A percentile compares a stretch with the other conserved stretches of the same genome.
Evolutionary conservation across 1,139 yeast genomes (phyloP).

Genomic region (Magnusiomyces suaveolens): DNA sequence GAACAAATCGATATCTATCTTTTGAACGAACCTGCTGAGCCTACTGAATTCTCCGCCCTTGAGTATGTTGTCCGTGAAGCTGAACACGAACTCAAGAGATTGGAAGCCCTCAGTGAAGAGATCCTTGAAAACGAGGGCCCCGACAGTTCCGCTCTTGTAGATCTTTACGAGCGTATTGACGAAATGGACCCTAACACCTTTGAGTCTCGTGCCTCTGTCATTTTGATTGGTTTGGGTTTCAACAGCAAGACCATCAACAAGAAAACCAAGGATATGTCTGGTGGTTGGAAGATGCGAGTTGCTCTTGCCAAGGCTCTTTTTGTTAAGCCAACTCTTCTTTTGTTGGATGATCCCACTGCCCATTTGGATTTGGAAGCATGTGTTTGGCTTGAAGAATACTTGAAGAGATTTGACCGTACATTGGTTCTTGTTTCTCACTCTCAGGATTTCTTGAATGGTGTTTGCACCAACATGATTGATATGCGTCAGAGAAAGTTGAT

Average conservation of each 20-base stretch:
- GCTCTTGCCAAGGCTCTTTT: conserved; percentile 78
- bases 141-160: conserved; percentile 77
- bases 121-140: conserved; percentile 88
- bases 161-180: conserved; percentile 89
- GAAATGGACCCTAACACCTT: conserved; percentile 93
- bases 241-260: conserved; percentile 71
- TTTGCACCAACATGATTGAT: conserved; percentile 94
- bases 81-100: conserved; percentile 77
- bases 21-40: conserved; percentile 94
- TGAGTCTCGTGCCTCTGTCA: conserved; percentile 92
- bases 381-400: conserved; percentile 98
- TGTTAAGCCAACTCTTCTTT: conserved; percentile 52
- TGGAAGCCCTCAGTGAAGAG: conserved; percentile 88
- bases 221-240: conserved; percentile 96
- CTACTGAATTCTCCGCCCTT: conserved; percentile 82
- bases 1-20: conserved; percentile 83
- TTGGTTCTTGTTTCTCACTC: conserved; percentile 95
- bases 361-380: conserved; percentile 98
- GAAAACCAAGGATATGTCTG: conserved; percentile 97
- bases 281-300: conserved; percentile 95
- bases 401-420: conserved; percentile 87
- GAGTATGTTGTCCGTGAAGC: conserved; percentile 98
- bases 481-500: conserved; percentile 72
- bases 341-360: conserved; percentile 95
- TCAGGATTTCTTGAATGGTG: conserved; percentile 98